Conservation (phyloP, 2,329 filamentous ascomycete genomes). For the Ceratocystis papillata region DNA sequence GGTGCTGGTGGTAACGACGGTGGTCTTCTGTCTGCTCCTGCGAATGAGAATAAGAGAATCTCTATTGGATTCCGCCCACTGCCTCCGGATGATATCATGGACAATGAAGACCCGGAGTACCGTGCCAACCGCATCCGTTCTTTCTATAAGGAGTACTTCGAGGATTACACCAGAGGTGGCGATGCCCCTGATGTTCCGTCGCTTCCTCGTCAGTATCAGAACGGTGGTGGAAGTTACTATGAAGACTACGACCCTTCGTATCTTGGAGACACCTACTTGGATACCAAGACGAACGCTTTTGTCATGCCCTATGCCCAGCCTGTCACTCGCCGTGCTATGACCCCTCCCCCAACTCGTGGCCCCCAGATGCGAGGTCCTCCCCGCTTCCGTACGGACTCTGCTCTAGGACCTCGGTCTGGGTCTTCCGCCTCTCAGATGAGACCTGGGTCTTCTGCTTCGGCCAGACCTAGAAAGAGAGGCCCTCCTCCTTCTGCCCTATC, state of each 20-base stretch:
- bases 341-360: conserved; percentile 59
- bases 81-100: conserved; percentile 68
- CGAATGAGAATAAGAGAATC: conserved; percentile 46
- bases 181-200: conserved; percentile 33
- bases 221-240: conserved; percentile 42
- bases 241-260: conserved; percentile 67
- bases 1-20: conserved; percentile 28
- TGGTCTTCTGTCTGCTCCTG: conserved; percentile 43
- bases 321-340: conserved; percentile 84
- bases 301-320: conserved; percentile 77
- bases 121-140: conserved; percentile 93
- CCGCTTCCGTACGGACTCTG: conserved; percentile 27
- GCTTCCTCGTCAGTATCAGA: conserved; percentile 31
- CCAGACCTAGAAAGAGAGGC: conserved; percentile 29
- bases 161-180: conserved; percentile 52
- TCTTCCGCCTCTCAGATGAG: conserved; percentile 34
- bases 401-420: conserved; percentile 28
- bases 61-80: conserved; percentile 71
- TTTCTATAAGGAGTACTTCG: conserved; percentile 99
- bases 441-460: conserved; percentile 55
- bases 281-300: conserved; percentile 58
- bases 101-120: conserved; percentile 81
- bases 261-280: conserved; percentile 57
- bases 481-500: conserved; percentile 64
- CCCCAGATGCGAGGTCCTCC: conserved; percentile 37